Conservation (phyloP, 768 basidiomycete genomes). For the Termitomyces sp. region DNA sequence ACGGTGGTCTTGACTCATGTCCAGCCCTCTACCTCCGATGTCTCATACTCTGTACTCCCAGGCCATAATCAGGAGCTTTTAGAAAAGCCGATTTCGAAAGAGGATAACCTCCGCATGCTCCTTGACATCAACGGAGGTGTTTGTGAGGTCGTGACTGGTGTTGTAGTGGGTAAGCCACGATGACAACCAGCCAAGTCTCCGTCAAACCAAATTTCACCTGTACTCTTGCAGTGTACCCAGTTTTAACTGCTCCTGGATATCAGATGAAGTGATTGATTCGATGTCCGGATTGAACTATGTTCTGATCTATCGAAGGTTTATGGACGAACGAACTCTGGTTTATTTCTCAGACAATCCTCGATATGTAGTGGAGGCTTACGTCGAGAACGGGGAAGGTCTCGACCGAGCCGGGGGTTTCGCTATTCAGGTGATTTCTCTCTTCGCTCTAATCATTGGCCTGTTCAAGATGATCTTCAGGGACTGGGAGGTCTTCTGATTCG, state of each 20-base stretch:
- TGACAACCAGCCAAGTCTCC: neutral
- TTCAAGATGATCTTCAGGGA: constrained; percentile 42
- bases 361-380: constrained; percentile 71
- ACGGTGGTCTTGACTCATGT: constrained; percentile 89
- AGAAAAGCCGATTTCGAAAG: constrained; percentile 81
- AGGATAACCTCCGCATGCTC: constrained; percentile 85
- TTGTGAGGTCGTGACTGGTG: constrained; percentile 92
- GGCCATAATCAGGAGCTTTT: constrained; percentile 66
- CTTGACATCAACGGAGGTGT: constrained; percentile 80
- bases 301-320: constrained; percentile 44
- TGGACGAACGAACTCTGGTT: constrained; percentile 80
- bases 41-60: constrained; percentile 51
- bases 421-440: constrained; percentile 60
- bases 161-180: constrained; percentile 62
- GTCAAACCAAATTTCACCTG: neutral
- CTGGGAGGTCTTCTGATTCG: constrained; percentile 78
- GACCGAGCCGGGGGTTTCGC: constrained; percentile 95
- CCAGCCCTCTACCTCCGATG: constrained; percentile 54
- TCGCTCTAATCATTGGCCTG: neutral
- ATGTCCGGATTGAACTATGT: neutral
- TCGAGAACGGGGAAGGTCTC: constrained; percentile 78
- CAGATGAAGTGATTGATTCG: constrained; percentile 30
- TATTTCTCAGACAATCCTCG: constrained; percentile 65
- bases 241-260: constrained; percentile 75
- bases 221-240: constrained; percentile 57